Evolutionary conservation across 495 filamentous ascomycete genomes (phyloP), one percentile per base, ranked within the genome.

Genomic region (Diplogelasinospora grovesii): DNA sequence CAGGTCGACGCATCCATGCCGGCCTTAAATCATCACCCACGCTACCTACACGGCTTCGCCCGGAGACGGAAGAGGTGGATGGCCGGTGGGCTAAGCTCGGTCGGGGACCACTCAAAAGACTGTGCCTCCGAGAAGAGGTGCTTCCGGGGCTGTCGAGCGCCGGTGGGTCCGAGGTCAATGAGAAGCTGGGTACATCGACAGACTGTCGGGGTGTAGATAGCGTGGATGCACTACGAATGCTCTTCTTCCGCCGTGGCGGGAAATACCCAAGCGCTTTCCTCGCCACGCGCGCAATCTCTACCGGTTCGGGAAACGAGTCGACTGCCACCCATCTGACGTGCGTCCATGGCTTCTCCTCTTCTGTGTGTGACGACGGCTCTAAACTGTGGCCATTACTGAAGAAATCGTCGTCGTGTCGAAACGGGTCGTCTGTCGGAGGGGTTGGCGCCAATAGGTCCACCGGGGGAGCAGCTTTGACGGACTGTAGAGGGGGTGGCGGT

Each of bases 241-340:
- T 74, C 69, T 94, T 96, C 71, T 88, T 86, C 52, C 92, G 75
- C 2, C 87, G 78, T 10, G 86, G 87, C 1, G 92, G 90, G 54
- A 96, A 97, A 62, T 89, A 95, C 20, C 90, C 92, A 15, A 96
- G 68, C 3, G 83, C 74, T 61, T 81, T 78, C 36, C 86, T 79
- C 18, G 86, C 76, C 27, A 98, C 78, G 22, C 90, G 78, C 4
- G 82, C 90, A 27, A 98, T 93, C 58, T 96, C 84, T 31, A 92
- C 82, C 2, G 83, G 77, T 8, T 73, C 54, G 5, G 66, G 65
- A 36, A 78, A 77, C 13, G 78, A 81, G 35, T 88, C 82, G 31
- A 95, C 72, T 8, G 77, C 64, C 3, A 94, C 86, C 86, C 86
- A 95, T 13, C 84, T 79, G 34, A 90, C 85, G 59, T 94, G 88